Base-by-base conservation (phyloP, 345 rosid species). In the Zanthoxylum bungeanum region DNA sequence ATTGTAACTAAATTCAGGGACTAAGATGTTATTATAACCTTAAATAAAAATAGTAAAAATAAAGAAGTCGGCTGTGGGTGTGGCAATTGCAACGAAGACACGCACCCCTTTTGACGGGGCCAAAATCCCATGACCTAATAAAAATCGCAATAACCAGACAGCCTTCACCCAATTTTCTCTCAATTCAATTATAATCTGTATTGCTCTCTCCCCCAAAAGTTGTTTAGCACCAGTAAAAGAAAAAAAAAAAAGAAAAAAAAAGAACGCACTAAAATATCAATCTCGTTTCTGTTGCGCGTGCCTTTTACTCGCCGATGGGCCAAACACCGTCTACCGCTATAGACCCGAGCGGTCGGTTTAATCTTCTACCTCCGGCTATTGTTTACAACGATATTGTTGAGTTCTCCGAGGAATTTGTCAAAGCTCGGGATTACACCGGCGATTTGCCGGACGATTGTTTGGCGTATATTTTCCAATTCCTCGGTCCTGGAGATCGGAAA, bases 401-500 rank as follows among this genome's bases (percentile, higher is more conserved):
- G 17, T 64, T 42, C 4, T 51, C 60, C 7, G 79, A 72, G 12
- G 79, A 47, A 37, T 27, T 68, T n/a, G 34, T 21, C 4, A 9
- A 36, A 25, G 71, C 73, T 71, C 70, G 75, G 6, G 93, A 90
- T 65, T 88, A 75, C 19, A 83, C 77, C 21, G 78, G 70, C 52
- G 89, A 88, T 74, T 75, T 92, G 1, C 99, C 96, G 4, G 96
- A 92, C 46, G 97, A 95, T 77, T 88, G 93, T 79, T 81, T 95
- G 68, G 98, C 96, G 58, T 76, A 66, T 71, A 74, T 91, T 7
- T 95, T 92, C 62, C 99, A 92, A 52, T 89, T 85, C 61, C 89
- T 95, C 1, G 81, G 86, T 49, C 60, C 86, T 12, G 82, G 82
- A 0, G 96, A 92, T 80, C 85, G 94, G 72, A 89, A 87, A n/a